Evolutionary conservation across 306 rosid genomes (phyloP), one percentile per base, ranked within the genome.

Genomic region (Erythrophleum fordii): DNA sequence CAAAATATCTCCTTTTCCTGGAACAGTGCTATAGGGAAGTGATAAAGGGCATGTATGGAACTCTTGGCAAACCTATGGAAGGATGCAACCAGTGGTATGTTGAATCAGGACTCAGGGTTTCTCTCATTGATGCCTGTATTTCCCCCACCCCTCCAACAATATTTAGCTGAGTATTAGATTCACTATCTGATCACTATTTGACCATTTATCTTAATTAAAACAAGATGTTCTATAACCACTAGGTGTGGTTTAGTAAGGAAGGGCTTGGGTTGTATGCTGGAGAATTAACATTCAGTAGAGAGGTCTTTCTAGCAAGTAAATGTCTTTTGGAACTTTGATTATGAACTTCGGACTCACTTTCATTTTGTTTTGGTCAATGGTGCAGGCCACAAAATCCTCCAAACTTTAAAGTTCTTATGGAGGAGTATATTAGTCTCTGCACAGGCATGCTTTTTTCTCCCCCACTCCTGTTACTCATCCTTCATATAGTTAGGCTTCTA

Each of bases 71-170:
- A 87, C 10, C 86, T 17, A 89, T 93, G 88, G 97, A 95, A 89
- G 99, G 99, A 74, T 65, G 83, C 89, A 91, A 95, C 75, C 87
- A 87, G 53, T 95, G 99, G 98, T 93, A 93, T n/a, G 87, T 64
- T 56, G 77, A 88, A 49, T 80, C 14, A 16, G 22, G 14, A 7
- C 1, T 2, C 34, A 39, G 9, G 31, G 22, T 5, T 80, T 77
- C 65, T 20, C 46, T 65, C 11, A 65, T 71, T 78, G 73, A 62
- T 82, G 45, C 14, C 5, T 67, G 35, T 31, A 42, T 64, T 77
- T 45, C 42, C 31, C 62, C 13, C 48, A 1, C 11, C 49, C 28
- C 35, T 22, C 42, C 72, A 1, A 11, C 61, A 76, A 37, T 8
- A 6, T 71, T 71, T 71, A 52, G 51, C 48, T 26, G 25, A 69